These are phyloP conservation scores for Fonsecaea erecta DNA, from an alignment of 2,329 filamentous ascomycete genomes.

Conservation along the genomic window DNA sequence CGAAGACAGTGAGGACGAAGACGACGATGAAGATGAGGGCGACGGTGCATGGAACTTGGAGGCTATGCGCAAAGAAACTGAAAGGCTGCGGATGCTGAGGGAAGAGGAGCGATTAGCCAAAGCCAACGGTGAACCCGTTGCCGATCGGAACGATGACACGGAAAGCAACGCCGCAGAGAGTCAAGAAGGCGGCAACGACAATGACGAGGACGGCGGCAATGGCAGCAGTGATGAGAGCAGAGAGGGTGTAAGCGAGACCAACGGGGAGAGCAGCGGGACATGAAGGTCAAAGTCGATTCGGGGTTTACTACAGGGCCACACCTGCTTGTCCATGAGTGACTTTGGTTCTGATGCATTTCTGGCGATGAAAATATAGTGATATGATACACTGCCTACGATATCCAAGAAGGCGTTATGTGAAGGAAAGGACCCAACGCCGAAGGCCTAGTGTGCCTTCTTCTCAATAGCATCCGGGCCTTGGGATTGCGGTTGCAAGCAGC, in stretches of 20 bases:
- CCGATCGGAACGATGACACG: constrained; percentile 27
- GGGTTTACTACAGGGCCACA: background rate
- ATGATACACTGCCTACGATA: background rate
- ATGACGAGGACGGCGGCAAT: constrained; percentile 22
- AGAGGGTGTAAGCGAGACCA: background rate
- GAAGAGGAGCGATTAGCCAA: constrained; percentile 71
- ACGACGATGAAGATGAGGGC: constrained; percentile 64
- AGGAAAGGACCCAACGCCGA: background rate
- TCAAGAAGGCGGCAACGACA: constrained; percentile 25
- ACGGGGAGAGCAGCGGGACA: constrained; percentile 21
- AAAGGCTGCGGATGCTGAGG: constrained; percentile 71
- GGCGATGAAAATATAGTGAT: constrained; percentile 9
- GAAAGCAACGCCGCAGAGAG: constrained; percentile 20
- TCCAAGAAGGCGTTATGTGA: background rate
- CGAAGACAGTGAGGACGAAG: constrained; percentile 65
- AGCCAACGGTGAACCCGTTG: constrained; percentile 40
- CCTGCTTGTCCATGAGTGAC: background rate
- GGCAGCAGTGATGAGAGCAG: constrained; percentile 16
- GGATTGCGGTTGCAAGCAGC: background rate
- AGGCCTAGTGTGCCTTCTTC: too few relatives aligned
- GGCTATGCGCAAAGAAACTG: constrained; percentile 82
- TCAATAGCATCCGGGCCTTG: background rate
- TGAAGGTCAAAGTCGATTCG: constrained; percentile 13
- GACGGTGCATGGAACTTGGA: constrained; percentile 74
- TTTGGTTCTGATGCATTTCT: background rate